Conservation (phyloP, 169 alveolate genomes). For the Hammondia hammondi region DNA sequence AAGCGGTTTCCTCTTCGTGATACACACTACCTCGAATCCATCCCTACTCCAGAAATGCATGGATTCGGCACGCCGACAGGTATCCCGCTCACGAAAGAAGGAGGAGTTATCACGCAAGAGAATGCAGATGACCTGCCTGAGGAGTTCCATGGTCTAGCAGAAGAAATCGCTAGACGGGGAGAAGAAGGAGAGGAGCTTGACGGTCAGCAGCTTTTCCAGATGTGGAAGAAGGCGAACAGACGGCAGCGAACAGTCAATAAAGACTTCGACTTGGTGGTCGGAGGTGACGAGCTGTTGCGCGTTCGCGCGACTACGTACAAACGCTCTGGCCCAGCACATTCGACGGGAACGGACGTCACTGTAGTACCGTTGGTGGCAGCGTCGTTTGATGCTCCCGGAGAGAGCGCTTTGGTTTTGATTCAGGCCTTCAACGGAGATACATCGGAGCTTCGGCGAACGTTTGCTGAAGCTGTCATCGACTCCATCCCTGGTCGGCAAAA, state of each 20-base stretch:
- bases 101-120: no score
- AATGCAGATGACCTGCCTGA: not conserved
- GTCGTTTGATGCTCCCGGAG: slow-evolving; percentile 38
- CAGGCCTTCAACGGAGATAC: not conserved
- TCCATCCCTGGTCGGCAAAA: not conserved
- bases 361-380: slow-evolving; percentile 30
- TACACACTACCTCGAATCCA: not conserved
- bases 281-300: not conserved
- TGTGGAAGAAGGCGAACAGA: not conserved
- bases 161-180: not conserved
- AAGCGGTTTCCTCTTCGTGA: not conserved
- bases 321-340: not conserved
- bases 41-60: not conserved
- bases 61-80: not conserved
- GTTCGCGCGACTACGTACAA: not conserved
- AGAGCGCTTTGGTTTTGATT: not conserved
- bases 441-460: not conserved
- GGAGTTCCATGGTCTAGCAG: not conserved
- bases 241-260: not conserved
- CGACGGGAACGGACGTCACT: not conserved
- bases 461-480: slow-evolving; percentile 26
- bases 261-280: not conserved
- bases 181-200: not conserved
- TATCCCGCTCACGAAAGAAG: no score
- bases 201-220: slow-evolving; percentile 1